These are phyloP conservation scores for Punica granatum DNA, from an alignment of 345 rosid species.

Conservation along the genomic window DNA sequence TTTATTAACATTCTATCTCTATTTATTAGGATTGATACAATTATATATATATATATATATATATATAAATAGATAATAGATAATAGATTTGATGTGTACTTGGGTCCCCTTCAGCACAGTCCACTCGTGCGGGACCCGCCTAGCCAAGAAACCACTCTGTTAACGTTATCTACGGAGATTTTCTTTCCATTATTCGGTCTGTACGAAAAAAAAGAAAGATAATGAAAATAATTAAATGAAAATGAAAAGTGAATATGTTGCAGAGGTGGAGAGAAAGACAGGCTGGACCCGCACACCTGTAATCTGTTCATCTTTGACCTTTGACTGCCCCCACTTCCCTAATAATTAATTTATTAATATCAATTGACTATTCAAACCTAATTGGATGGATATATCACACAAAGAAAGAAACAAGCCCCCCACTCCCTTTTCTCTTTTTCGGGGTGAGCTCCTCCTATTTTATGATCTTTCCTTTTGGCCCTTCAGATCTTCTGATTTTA, in stretches of 20 bases:
- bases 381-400: background rate
- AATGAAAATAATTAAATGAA: conserved; percentile 13
- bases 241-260: background rate
- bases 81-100: too few species aligned
- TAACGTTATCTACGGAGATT: conserved; percentile 15
- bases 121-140: background rate
- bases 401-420: too few species aligned
- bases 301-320: conserved; percentile 39
- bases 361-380: background rate
- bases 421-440: background rate
- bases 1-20: too few species aligned
- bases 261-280: conserved; percentile 27
- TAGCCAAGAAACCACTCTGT: background rate
- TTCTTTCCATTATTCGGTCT: too few species aligned
- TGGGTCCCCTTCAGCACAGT: background rate
- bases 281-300: conserved; percentile 51
- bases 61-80: too few species aligned
- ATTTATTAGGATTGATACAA: too few species aligned
- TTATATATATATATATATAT: too few species aligned
- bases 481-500: background rate
- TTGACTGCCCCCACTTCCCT: conserved; percentile 33
- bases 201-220: background rate
- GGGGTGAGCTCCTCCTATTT: background rate
- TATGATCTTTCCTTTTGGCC: background rate
- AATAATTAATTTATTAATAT: background rate